Conservation (phyloP, 2,329 filamentous ascomycete genomes). For the Dothiorella sarmentorum region DNA sequence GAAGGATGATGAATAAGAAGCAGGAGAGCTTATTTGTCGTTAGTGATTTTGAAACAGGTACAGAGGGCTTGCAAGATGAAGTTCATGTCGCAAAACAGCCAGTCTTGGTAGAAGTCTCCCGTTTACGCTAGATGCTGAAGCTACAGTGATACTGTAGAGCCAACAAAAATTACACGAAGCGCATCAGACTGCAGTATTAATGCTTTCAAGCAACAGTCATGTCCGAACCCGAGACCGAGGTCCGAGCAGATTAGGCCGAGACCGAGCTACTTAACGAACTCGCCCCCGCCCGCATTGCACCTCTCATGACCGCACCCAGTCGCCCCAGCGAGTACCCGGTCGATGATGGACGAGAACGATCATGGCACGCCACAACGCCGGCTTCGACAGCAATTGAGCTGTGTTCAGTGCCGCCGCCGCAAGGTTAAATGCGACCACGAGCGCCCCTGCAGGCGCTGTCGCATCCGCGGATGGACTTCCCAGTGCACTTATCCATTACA, state of each 20-base stretch:
- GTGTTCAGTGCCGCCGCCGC: constrained; percentile 16
- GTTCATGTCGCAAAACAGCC: no score
- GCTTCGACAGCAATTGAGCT: constrained; percentile 6
- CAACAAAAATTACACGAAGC: no score
- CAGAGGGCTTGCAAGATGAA: no score
- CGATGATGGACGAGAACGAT: neutral
- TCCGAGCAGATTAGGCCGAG: neutral
- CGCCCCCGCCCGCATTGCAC: neutral
- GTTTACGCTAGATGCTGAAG: no score
- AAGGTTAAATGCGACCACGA: constrained; percentile 16
- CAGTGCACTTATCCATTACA: constrained; percentile 4
- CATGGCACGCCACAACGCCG: neutral
- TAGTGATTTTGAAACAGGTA: no score
- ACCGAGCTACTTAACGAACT: neutral
- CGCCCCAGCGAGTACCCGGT: no score
- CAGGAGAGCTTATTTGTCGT: no score
- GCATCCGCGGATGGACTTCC: neutral
- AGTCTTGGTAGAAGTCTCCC: no score
- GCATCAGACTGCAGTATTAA: no score
- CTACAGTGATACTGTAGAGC: no score
- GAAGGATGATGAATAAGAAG: no score
- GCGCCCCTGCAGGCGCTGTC: constrained; percentile 13
- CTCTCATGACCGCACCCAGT: neutral
- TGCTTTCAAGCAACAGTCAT: no score
- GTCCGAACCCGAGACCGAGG: constrained; percentile 1